These are phyloP conservation scores for Leishmania amazonensis DNA, from an alignment of 208 protist genomes.

Conservation along the genomic window DNA sequence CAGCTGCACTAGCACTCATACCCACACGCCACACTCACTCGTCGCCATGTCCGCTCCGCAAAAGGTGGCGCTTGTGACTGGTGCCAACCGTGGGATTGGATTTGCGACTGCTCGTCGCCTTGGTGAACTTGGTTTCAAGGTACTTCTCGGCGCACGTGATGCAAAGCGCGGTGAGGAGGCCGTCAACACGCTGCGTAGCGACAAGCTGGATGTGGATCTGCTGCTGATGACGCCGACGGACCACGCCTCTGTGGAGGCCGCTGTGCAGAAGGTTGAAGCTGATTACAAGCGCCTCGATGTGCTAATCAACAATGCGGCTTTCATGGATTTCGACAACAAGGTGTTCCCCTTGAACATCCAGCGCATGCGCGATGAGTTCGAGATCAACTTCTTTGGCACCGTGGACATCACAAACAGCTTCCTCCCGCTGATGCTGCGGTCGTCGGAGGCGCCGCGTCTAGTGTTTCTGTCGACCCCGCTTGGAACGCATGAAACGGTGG, in stretches of 20 bases:
- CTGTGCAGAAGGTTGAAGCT: slow-evolving; percentile 45
- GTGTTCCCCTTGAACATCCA: slow-evolving; percentile 55
- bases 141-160: slow-evolving; percentile 78
- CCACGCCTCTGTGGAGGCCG: slow-evolving; percentile 50
- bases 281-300: slow-evolving; percentile 59
- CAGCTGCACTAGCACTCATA: not conserved
- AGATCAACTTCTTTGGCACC: slow-evolving; percentile 72
- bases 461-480: slow-evolving; percentile 81
- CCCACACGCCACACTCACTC: not conserved
- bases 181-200: slow-evolving; percentile 38
- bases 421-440: slow-evolving; percentile 55
- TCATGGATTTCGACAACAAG: slow-evolving; percentile 45
- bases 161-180: slow-evolving; percentile 55
- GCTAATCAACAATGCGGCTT: slow-evolving; percentile 82
- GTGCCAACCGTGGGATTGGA: slow-evolving; percentile 88
- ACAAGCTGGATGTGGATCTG: slow-evolving; percentile 51
- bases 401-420: slow-evolving; percentile 78
- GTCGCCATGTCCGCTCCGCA: slow-evolving; percentile 32
- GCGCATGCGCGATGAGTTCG: slow-evolving; percentile 48
- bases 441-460: slow-evolving; percentile 62
- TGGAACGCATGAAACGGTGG: slow-evolving; percentile 57
- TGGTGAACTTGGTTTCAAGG: slow-evolving; percentile 64
- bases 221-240: slow-evolving; percentile 57
- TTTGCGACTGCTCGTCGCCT: slow-evolving; percentile 65
- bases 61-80: slow-evolving; percentile 72